Conservation (phyloP, 306 rosid species). For the Sicyos edulis region DNA sequence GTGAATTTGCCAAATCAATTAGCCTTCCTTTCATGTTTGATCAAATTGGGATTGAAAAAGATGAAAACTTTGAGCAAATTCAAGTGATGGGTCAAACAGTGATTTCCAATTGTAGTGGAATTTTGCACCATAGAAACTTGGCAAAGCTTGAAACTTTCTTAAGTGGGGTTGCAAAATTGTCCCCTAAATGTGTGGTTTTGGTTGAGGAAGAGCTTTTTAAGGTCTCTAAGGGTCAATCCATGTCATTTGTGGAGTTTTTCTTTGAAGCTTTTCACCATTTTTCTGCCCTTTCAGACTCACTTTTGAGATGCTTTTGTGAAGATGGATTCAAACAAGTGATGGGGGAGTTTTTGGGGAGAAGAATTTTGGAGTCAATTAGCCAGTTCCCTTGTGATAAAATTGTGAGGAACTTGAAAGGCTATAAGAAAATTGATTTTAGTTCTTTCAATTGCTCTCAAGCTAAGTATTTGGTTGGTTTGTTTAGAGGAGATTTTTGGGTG, state of each 20-base stretch:
- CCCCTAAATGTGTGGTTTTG: conserved; percentile 48
- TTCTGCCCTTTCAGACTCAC: conserved; percentile 48
- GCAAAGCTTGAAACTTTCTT: conserved; percentile 36
- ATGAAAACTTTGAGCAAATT: conserved; percentile 33
- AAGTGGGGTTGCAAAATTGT: conserved; percentile 35
- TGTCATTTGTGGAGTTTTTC: conserved; percentile 67
- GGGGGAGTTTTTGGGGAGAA: conserved; percentile 44
- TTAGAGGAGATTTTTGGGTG: conserved; percentile 56
- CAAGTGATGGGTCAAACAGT: conserved; percentile 27
- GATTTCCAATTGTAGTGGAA: conserved; percentile 48
- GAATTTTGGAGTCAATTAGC: conserved; percentile 47
- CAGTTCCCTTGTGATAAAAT: conserved; percentile 46
- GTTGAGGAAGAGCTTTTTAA: conserved; percentile 60
- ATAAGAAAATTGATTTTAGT: conserved; percentile 41
- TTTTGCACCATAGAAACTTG: conserved; percentile 38
- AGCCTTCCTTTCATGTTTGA: conserved; percentile 39
- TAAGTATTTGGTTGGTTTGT: conserved; percentile 49
- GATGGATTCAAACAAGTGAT: conserved; percentile 36
- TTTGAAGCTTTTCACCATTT: conserved; percentile 65
- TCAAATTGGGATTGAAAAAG: conserved; percentile 30
- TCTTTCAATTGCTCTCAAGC: conserved; percentile 51
- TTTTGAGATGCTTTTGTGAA: conserved; percentile 31
- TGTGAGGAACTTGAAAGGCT: conserved; percentile 33
- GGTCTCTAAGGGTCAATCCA: conserved; percentile 35
- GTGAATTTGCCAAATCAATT: conserved; percentile 54